These are phyloP conservation scores for Aspergillus costaricaensis DNA, from an alignment of 2,329 filamentous ascomycete species.

Conservation along the genomic window DNA sequence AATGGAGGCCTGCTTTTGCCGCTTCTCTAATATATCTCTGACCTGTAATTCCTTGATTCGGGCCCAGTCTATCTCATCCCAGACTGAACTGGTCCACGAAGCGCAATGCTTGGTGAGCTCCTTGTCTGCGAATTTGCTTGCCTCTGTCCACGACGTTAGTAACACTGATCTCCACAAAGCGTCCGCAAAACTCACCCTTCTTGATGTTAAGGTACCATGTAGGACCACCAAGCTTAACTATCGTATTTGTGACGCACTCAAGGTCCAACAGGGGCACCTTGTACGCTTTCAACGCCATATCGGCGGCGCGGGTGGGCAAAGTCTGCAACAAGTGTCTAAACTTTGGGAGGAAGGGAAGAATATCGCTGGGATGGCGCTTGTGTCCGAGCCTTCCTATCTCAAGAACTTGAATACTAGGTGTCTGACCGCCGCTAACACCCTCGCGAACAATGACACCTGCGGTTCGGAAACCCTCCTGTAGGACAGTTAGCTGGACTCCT, in stretches of 20 bases:
- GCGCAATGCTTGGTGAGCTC: slow-evolving; percentile 69
- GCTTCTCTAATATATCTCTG: slow-evolving; percentile 74
- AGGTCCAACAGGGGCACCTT: slow-evolving; percentile 75
- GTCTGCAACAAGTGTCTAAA: slow-evolving; percentile 69
- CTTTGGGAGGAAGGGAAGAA: slow-evolving; percentile 76
- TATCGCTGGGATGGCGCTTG: slow-evolving; percentile 75
- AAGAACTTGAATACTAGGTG: slow-evolving; percentile 73
- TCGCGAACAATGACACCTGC: slow-evolving; percentile 79
- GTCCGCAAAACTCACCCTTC: slow-evolving; percentile 43
- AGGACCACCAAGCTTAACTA: slow-evolving; percentile 54
- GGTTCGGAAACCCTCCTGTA: slow-evolving; percentile 74
- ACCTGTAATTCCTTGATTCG: slow-evolving; percentile 81
- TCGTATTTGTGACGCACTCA: slow-evolving; percentile 77
- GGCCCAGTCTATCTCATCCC: slow-evolving; percentile 81
- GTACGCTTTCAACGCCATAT: slow-evolving; percentile 67
- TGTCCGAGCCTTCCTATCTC: slow-evolving; percentile 71
- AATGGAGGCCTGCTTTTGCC: slow-evolving; percentile 62
- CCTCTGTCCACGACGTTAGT: slow-evolving; percentile 43
- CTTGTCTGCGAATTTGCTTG: slow-evolving; percentile 63
- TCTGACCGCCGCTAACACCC: slow-evolving; percentile 66
- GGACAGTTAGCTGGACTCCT: slow-evolving; percentile 22
- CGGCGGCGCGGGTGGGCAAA: slow-evolving; percentile 65
- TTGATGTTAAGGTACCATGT: slow-evolving; percentile 52
- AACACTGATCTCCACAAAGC: slow-evolving; percentile 10
- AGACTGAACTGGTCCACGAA: slow-evolving; percentile 72